Base-by-base conservation (phyloP, 192 early-diverging fungal species). In the Entomortierella beljakovae region DNA sequence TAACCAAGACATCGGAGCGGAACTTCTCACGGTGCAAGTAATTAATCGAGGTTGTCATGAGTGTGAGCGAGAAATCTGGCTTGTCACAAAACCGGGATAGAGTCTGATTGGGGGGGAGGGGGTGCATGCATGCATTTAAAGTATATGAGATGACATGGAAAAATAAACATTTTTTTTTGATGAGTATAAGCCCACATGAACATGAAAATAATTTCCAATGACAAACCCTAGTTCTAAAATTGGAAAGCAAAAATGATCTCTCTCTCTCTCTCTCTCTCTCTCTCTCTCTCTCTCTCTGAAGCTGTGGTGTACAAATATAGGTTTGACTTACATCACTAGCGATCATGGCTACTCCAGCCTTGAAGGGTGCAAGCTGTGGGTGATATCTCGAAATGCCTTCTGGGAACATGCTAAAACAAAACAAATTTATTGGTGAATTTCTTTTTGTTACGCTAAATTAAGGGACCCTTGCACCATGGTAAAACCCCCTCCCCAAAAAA, bases 21-120 rank as follows among this genome's bases (percentile, higher is more conserved):
- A 82, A 82, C 48, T 82, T 82, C 68, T 82, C 81, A 18, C 81
- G 81, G 32, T 76, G 81, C 18, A 71, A 54, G 28, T 82, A 82
- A 37, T 77, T 76, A 54, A 82, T 70, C 18, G 81, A 82, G 26
- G 64, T 28, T 2, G 81, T 82, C 68, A 82, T 58, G 51, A 82
- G 38, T 13, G 72, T 76, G 40, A 82, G 37, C 9, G 68, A 71
- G 53, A 82, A 82, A 23, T 82, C 73, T 6, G 65, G 57, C n/a
- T 48, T 61, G 35, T 82, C 81, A n/a, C 64, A 53, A 34, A 61
- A 77, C 15, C 55, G 63, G 40, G 72, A 46, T n/a, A 82, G 62
- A 2, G 64, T 71, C 81, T 82, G 54, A 52, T 49, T 23, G 51
- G 51, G 9, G 18, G 42, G 18, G 10, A 8, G 42, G 42, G 42